Conservation (phyloP, 2,329 filamentous ascomycete genomes). For the Colletotrichum orbiculare region DNA sequence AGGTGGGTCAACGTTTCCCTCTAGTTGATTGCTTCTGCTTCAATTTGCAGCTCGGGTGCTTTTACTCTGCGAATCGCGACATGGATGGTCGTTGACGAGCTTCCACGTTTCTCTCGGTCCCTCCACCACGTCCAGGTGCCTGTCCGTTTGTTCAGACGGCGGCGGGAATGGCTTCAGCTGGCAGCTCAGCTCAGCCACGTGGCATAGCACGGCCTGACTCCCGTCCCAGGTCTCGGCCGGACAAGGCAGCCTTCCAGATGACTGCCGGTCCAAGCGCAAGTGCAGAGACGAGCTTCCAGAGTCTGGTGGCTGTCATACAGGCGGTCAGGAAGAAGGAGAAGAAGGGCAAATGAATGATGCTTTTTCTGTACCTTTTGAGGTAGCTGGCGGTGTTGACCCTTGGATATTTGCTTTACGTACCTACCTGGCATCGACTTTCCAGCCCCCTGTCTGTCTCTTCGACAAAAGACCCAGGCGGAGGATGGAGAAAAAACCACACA, state of each 20-base stretch:
- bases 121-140: neutral
- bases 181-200: slow-evolving; percentile 15
- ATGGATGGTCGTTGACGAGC: too few relatives aligned
- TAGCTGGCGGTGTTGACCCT: too few relatives aligned
- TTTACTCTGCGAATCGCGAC: too few relatives aligned
- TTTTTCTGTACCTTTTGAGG: too few relatives aligned
- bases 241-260: too few relatives aligned
- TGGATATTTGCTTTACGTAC: slow-evolving; percentile 11
- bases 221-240: too few relatives aligned
- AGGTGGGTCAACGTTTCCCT: slow-evolving; percentile 30
- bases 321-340: too few relatives aligned
- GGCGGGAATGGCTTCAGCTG: slow-evolving; percentile 22
- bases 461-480: neutral
- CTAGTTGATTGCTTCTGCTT: slow-evolving; percentile 18
- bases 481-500: neutral
- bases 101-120: neutral
- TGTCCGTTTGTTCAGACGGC: slow-evolving; percentile 9
- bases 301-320: neutral
- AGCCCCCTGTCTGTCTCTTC: neutral
- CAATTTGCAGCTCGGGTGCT: slow-evolving; percentile 5
- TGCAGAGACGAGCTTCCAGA: too few relatives aligned
- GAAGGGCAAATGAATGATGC: too few relatives aligned
- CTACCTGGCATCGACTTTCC: neutral
- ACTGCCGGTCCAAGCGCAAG: too few relatives aligned
- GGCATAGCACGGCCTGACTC: too few relatives aligned